phyloP scores from a whole-genome alignment of 257 asterid species.

The Capsicum baccatum region DNA sequence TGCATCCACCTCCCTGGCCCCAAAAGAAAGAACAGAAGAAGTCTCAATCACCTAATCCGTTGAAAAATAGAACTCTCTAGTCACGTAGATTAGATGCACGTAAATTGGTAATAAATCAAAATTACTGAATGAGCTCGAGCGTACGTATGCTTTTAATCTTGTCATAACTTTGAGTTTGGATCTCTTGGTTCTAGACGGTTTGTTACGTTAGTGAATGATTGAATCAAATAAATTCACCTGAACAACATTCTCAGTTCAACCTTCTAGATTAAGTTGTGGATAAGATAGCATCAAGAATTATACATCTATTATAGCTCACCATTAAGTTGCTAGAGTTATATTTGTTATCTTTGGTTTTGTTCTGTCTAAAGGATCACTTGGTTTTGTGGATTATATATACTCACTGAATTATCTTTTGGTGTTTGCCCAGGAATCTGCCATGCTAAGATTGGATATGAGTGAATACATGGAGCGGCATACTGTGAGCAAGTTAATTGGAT shows the following conservation, averaged over 20 bases:
- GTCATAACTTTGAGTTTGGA: neutral
- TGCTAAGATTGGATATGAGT: constrained; percentile 98
- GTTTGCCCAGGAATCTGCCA: constrained; percentile 73
- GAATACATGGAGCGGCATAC: constrained; percentile 99
- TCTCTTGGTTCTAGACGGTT: neutral
- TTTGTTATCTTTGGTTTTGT: neutral
- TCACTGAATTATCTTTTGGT: constrained; percentile 26
- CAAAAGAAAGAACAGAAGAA: neutral
- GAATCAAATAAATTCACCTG: constrained; percentile 8
- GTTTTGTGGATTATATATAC: constrained; percentile 5
- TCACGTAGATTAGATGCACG: neutral
- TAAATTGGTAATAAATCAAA: constrained; percentile 18
- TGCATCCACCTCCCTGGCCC: neutral
- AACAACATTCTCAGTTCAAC: neutral
- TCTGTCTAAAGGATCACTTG: neutral
- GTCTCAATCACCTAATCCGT: neutral
- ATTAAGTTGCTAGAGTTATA: neutral
- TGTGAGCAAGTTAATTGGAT: constrained; percentile 97
- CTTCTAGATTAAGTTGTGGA: constrained; percentile 5
- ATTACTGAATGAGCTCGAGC: neutral
- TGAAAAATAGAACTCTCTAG: neutral
- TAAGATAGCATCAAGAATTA: neutral
- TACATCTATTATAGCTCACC: neutral
- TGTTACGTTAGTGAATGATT: neutral
- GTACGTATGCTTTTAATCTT: neutral